Percentiles rank a stretch among this genome's conserved stretches.
Evolutionary conservation across 352 stramenopile genomes (phyloP).

Genomic region (Blastocystis sp.): DNA sequence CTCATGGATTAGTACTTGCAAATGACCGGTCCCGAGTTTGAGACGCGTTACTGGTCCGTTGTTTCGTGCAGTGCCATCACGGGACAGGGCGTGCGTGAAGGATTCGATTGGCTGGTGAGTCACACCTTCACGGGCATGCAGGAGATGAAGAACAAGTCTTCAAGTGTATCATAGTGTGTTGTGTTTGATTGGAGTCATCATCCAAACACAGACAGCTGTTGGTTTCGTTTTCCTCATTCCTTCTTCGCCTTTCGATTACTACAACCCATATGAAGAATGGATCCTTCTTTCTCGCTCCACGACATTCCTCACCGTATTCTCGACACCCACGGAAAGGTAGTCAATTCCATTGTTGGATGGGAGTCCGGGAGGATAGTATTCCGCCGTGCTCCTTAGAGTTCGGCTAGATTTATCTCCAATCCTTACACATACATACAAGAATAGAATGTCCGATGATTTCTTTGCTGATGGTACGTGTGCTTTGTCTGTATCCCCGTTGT

Average conservation of each 20-base stretch:
- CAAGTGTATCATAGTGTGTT: neutral
- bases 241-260: too few relatives aligned
- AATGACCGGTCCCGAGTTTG: slow-evolving; percentile 70
- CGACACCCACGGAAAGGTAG: too few relatives aligned
- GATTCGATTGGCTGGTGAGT: slow-evolving; percentile 95
- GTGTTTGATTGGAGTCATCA: neutral
- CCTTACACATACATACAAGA: slow-evolving; percentile 7
- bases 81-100: slow-evolving; percentile 90
- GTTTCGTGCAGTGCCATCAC: slow-evolving; percentile 91
- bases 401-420: neutral
- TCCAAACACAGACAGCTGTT: too few relatives aligned
- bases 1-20: slow-evolving; percentile 70
- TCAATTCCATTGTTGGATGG: too few relatives aligned
- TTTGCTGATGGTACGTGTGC: slow-evolving; percentile 70
- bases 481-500: too few relatives aligned
- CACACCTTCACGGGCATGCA: slow-evolving; percentile 87
- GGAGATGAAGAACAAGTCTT: slow-evolving; percentile 91
- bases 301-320: too few relatives aligned
- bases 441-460: slow-evolving; percentile 75
- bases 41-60: slow-evolving; percentile 85
- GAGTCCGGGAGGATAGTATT: neutral
- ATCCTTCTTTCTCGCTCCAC: too few relatives aligned
- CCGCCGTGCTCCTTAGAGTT: neutral
- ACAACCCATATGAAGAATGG: too few relatives aligned
- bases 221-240: too few relatives aligned